phyloP scores from a whole-genome alignment of 805 yeast genomes.

The Candida peoriensis region DNA sequence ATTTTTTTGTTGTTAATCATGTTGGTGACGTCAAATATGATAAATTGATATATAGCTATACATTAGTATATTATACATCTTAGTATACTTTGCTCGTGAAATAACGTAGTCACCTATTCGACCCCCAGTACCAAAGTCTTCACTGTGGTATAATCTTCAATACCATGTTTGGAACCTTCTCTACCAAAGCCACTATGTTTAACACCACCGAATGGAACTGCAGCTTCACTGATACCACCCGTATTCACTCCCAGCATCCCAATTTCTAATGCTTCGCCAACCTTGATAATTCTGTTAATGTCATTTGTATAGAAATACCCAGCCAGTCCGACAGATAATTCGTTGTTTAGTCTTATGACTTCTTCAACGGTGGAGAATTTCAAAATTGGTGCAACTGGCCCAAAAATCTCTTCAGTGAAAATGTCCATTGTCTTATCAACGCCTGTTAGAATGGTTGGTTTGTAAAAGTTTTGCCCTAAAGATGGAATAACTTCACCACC shows the following conservation, averaged over 20 bases:
- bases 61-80: too few species aligned
- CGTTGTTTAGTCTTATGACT: constrained; percentile 50
- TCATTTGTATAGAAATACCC: constrained; percentile 53
- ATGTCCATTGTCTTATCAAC: constrained; percentile 48
- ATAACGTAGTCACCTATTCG: too few species aligned
- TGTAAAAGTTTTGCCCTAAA: constrained; percentile 46
- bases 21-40: too few species aligned
- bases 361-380: constrained; percentile 50
- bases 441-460: constrained; percentile 51
- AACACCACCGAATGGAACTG: constrained; percentile 60
- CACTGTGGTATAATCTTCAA: constrained; percentile 55
- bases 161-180: constrained; percentile 59
- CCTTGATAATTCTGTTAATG: constrained; percentile 43
- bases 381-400: constrained; percentile 56
- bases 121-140: too few species aligned
- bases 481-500: constrained; percentile 49
- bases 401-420: constrained; percentile 56
- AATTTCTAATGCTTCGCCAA: constrained; percentile 53
- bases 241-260: constrained; percentile 65
- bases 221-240: constrained; percentile 49
- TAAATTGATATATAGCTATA: too few species aligned
- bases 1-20: too few species aligned
- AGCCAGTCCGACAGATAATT: constrained; percentile 52
- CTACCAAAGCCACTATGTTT: constrained; percentile 68
- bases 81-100: too few species aligned